A percentile compares a stretch with the other conserved stretches of the same genome.
Conservation (phyloP, 768 basidiomycete genomes). For the Lentinula raphanica region DNA sequence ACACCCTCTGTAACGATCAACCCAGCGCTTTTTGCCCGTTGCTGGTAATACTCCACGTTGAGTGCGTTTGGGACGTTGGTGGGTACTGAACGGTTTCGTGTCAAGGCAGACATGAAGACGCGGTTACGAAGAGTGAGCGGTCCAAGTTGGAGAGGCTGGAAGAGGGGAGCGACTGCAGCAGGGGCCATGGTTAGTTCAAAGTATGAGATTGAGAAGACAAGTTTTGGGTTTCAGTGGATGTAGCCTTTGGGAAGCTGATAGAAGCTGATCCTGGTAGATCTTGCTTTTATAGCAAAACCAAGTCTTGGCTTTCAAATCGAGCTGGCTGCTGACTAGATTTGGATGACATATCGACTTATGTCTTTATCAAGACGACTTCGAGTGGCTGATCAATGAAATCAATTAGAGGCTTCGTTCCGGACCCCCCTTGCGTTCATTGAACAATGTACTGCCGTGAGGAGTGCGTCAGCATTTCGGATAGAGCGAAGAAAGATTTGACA, state of each 20-base stretch:
- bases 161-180: conserved; percentile 12
- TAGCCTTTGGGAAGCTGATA: neutral
- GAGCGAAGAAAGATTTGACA: neutral
- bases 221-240: neutral
- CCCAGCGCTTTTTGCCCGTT: conserved; percentile 34
- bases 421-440: too few species aligned
- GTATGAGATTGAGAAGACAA: neutral
- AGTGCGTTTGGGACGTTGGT: conserved; percentile 32
- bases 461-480: neutral
- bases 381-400: too few species aligned
- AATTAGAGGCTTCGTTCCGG: too few species aligned
- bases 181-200: neutral
- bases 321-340: too few species aligned
- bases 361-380: too few species aligned
- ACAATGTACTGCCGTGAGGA: too few species aligned
- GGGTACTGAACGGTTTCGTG: conserved; percentile 32
- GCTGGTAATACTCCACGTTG: conserved; percentile 36
- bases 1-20: conserved; percentile 36
- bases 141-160: conserved; percentile 31
- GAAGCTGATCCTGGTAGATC: too few species aligned
- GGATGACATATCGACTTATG: too few species aligned
- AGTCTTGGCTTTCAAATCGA: too few species aligned
- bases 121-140: conserved; percentile 32
- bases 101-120: conserved; percentile 35
- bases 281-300: too few species aligned